Evolutionary conservation across 352 stramenopile species (phyloP).

Genomic region (Peronospora tabacina): DNA sequence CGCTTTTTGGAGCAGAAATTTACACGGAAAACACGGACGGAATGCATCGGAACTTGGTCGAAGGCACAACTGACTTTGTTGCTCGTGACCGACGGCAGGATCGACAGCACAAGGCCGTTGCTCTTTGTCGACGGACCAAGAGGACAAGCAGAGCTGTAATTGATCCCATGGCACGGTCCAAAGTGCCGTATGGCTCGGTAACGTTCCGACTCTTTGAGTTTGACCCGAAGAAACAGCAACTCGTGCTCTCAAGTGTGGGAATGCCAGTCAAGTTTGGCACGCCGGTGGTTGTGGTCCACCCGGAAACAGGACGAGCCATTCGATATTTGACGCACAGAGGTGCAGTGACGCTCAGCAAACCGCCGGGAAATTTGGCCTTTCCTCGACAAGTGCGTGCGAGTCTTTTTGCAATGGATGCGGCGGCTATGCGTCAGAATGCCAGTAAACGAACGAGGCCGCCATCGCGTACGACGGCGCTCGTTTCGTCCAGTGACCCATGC

Average conservation of each 20-base stretch:
- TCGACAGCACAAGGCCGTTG: slow-evolving; percentile 9
- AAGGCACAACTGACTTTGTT: too few species aligned
- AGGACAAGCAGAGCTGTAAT: slow-evolving; percentile 19
- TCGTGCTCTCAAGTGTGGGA: slow-evolving; percentile 44
- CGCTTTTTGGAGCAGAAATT: slow-evolving; percentile 50
- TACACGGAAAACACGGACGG: slow-evolving; percentile 29
- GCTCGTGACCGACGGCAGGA: slow-evolving; percentile 1
- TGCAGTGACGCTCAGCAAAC: slow-evolving; percentile 59
- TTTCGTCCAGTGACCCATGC: slow-evolving; percentile 9
- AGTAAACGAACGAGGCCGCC: slow-evolving; percentile 21
- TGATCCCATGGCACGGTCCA: slow-evolving; percentile 8
- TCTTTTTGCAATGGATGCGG: slow-evolving; percentile 44
- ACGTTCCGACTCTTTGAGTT: slow-evolving; percentile 70
- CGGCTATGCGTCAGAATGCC: slow-evolving; percentile 22
- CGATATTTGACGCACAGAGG: slow-evolving; percentile 46
- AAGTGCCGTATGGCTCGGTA: slow-evolving; percentile 31
- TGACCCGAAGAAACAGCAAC: slow-evolving; percentile 39
- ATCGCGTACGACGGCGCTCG: slow-evolving; percentile 16
- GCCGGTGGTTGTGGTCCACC: slow-evolving; percentile 54
- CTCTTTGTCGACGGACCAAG: slow-evolving; percentile 11
- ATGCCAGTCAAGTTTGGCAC: slow-evolving; percentile 50
- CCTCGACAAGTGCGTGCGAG: slow-evolving; percentile 42
- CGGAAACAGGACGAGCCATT: slow-evolving; percentile 54
- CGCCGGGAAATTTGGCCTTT: slow-evolving; percentile 62
- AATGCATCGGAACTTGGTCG: too few species aligned